These are phyloP conservation scores for Eutypella sp. DNA, from an alignment of 2,329 filamentous ascomycete genomes.

Conservation along the genomic window DNA sequence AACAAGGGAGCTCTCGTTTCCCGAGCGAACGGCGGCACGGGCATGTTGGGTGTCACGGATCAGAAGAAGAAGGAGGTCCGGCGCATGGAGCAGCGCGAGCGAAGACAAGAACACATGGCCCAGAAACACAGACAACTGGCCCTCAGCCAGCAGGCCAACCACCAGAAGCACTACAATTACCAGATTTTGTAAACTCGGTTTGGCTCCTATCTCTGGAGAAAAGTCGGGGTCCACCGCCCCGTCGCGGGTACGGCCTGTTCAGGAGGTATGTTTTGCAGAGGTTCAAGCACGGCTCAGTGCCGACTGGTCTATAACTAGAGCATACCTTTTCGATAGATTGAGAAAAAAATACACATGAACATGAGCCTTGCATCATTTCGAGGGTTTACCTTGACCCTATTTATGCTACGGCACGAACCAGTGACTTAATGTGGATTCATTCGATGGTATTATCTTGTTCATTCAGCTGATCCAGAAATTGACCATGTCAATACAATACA, in stretches of 20 bases:
- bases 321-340: too few relatives aligned
- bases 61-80: slow-evolving; percentile 65
- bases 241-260: not conserved
- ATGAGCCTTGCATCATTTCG: too few relatives aligned
- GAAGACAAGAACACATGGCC: slow-evolving; percentile 58
- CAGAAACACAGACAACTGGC: slow-evolving; percentile 62
- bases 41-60: slow-evolving; percentile 74
- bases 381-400: too few relatives aligned
- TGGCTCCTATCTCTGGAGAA: not conserved
- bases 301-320: too few relatives aligned
- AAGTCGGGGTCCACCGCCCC: not conserved
- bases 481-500: too few relatives aligned
- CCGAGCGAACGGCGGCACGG: slow-evolving; percentile 66
- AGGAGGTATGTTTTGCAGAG: too few relatives aligned
- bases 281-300: too few relatives aligned
- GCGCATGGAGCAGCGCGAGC: slow-evolving; percentile 63
- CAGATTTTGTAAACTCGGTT: slow-evolving; percentile 24
- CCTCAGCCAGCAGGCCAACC: slow-evolving; percentile 69
- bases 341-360: too few relatives aligned
- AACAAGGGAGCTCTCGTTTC: slow-evolving; percentile 54
- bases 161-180: slow-evolving; percentile 61
- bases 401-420: too few relatives aligned
- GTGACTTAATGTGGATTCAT: too few relatives aligned
- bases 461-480: too few relatives aligned
- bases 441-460: too few relatives aligned